Base-by-base conservation (phyloP, 345 rosid species). In the Erysimum cheiranthoides region DNA sequence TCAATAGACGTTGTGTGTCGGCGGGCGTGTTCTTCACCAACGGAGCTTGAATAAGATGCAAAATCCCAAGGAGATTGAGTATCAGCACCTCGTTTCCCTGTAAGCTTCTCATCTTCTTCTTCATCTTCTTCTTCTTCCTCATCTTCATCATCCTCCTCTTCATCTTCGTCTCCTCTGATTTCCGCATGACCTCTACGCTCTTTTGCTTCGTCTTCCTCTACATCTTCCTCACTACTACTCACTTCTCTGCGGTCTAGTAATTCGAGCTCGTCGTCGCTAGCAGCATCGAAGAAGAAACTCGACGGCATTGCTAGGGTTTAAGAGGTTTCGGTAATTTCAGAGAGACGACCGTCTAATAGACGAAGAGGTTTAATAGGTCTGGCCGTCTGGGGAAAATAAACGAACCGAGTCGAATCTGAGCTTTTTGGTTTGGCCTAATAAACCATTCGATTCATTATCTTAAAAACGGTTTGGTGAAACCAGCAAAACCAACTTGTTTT, bases 1-100 rank as follows among this genome's bases (percentile, higher is more conserved):
- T 95, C 99, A 16, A 92, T 40, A 59, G 99, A 95, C 42, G 99
- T 92, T 63, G 97, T 95, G 78, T 88, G 89, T 4, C 96, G 89
- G 16, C 97, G 97, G 11, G 91, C 86, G 81, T 94, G 97, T 78
- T 94, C 98, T 47, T 94, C 97, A 16, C 91, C 88, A 1, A 89
- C 95, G 50, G 97, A 85, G 79, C 88, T 93, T 7, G 96, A 87
- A 69, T 85, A 92, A 10, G 92, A 77, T 52, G 90, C 87, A 61
- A 95, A 92, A 75, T 95, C 97, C 97, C 97, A 92, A 6, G 97
- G 97, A 10, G 99, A 92, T 52, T 90, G 97, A 4, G 73, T 74
- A 53, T 77, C 81, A 16, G 61, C 60, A 43, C 61, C 34, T 39
- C 49, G 71, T 74, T 74, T 74, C 53, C 8, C 16, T 8, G 73